Conservation (phyloP, 2,329 filamentous ascomycete genomes). For the Westerdykella sp. region DNA sequence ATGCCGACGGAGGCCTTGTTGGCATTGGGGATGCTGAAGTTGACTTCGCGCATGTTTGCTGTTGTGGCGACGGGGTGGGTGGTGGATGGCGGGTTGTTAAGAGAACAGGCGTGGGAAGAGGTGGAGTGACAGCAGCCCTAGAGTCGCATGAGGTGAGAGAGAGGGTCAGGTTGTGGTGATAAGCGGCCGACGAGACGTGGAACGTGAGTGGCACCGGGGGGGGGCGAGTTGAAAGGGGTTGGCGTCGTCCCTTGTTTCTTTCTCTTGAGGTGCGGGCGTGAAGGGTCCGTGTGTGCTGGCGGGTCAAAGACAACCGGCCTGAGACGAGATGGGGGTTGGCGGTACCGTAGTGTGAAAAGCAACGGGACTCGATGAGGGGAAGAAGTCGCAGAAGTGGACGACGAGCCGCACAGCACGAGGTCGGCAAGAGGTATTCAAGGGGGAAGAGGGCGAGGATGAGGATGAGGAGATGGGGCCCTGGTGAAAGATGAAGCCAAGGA, state of each 20-base stretch:
- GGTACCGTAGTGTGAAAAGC: slow-evolving; percentile 2
- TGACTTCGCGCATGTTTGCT: slow-evolving; percentile 90
- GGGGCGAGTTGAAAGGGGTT: background rate
- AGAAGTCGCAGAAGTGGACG: background rate
- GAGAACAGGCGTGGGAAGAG: background rate
- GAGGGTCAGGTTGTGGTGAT: background rate
- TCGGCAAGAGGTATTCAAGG: too few species aligned
- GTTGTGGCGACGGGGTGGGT: slow-evolving; percentile 8
- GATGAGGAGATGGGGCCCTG: background rate
- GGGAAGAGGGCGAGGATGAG: background rate
- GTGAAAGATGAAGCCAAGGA: slow-evolving; percentile 13
- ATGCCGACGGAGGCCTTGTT: slow-evolving; percentile 99
- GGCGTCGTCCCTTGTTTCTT: slow-evolving; percentile 3
- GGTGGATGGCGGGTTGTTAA: background rate
- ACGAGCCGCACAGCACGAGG: too few species aligned
- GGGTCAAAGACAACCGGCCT: slow-evolving; percentile 7
- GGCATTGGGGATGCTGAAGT: slow-evolving; percentile 98
- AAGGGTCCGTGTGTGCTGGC: slow-evolving; percentile 10
- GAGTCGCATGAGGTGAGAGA: slow-evolving; percentile 27
- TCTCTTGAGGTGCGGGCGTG: background rate
- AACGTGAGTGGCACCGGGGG: background rate
- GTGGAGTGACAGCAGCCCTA: slow-evolving; percentile 25
- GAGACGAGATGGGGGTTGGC: slow-evolving; percentile 12
- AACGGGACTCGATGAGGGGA: slow-evolving; percentile 6
- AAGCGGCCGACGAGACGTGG: background rate